Percentiles rank a stretch among this genome's conserved stretches.
These are phyloP conservation scores for Echites panduratus DNA, from an alignment of 257 asterid species.

Conservation along the genomic window DNA sequence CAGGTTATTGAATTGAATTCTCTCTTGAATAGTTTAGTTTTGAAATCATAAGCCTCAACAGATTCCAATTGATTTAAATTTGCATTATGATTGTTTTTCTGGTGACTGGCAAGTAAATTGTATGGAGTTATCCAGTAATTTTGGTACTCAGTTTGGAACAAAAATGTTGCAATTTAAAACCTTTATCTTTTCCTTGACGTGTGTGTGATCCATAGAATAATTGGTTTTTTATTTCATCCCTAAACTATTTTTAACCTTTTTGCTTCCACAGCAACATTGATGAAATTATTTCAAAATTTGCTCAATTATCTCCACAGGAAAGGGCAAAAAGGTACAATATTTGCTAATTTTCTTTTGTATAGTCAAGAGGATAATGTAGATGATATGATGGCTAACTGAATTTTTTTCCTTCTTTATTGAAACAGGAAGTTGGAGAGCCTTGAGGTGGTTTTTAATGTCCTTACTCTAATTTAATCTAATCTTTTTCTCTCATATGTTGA, in stretches of 20 bases:
- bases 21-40: background rate
- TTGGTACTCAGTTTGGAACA: no score
- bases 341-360: conserved; percentile 11
- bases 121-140: background rate
- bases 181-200: background rate
- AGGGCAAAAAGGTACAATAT: conserved; percentile 62
- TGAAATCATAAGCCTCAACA: background rate
- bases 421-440: conserved; percentile 93
- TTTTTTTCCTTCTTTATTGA: conserved; percentile 8
- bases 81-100: background rate
- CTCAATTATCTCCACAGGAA: conserved; percentile 79
- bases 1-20: background rate
- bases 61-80: background rate
- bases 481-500: conserved; percentile 6
- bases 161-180: no score
- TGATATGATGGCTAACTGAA: conserved; percentile 14
- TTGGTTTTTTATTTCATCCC: background rate
- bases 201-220: no score
- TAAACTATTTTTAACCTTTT: background rate
- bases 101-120: background rate
- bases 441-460: conserved; percentile 49
- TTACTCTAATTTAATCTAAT: conserved; percentile 4
- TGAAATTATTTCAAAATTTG: conserved; percentile 75
- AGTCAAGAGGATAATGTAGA: background rate
- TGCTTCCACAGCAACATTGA: conserved; percentile 56